Evolutionary conservation across 306 rosid genomes (phyloP).

Genomic region (Cajanus cajan): DNA sequence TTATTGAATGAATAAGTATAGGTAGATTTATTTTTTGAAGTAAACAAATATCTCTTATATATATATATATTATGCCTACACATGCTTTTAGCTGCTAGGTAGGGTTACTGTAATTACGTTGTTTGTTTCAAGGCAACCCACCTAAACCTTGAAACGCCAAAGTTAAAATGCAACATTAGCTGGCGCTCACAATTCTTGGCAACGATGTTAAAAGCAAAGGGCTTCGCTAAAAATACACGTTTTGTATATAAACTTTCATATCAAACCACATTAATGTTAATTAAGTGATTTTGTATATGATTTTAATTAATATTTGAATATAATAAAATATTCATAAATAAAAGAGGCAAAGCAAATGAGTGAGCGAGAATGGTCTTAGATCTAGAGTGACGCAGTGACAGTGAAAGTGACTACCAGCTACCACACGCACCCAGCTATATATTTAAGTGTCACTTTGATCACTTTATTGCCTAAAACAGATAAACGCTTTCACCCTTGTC

Average conservation of each 20-base stretch:
- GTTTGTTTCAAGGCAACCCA: constrained; percentile 20
- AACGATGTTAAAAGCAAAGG: not conserved
- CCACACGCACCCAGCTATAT: not conserved
- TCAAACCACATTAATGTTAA: not conserved
- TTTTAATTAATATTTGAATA: no score
- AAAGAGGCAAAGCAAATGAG: constrained; percentile 28
- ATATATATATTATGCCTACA: no score
- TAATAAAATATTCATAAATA: not conserved
- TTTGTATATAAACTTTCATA: not conserved
- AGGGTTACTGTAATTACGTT: constrained; percentile 1
- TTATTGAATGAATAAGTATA: no score
- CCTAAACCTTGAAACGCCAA: constrained; percentile 34
- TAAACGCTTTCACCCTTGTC: constrained; percentile 13
- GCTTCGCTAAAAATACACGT: not conserved
- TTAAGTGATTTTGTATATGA: no score
- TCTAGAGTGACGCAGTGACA: not conserved
- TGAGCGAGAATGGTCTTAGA: constrained; percentile 28
- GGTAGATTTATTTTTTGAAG: no score
- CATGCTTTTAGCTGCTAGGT: constrained; percentile 20
- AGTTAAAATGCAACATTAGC: constrained; percentile 24
- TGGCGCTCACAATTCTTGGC: constrained; percentile 37
- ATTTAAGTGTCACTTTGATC: constrained; percentile 21
- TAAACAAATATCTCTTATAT: no score
- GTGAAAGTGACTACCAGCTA: not conserved
- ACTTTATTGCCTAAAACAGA: constrained; percentile 2